Evolutionary conservation across 352 stramenopile genomes (phyloP).

Genomic region (Pythium phragmitis): DNA sequence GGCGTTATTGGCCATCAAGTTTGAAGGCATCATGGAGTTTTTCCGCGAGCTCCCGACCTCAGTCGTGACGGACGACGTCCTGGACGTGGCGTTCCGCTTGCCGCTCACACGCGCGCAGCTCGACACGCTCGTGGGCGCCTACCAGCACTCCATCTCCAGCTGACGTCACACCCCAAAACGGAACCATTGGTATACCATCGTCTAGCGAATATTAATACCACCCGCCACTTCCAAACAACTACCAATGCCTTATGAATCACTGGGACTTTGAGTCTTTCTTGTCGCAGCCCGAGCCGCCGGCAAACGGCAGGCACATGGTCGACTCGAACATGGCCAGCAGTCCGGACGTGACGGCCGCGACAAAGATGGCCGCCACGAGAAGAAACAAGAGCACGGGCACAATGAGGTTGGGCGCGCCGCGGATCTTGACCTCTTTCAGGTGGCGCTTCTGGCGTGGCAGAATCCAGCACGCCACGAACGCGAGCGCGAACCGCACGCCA

Average conservation of each 20-base stretch:
- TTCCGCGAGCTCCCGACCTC: slow-evolving; percentile 73
- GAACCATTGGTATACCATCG: too few relatives aligned
- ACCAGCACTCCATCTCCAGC: slow-evolving; percentile 43
- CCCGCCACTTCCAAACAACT: too few relatives aligned
- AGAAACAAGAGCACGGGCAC: slow-evolving; percentile 26
- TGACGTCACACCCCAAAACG: too few relatives aligned
- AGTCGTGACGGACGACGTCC: slow-evolving; percentile 58
- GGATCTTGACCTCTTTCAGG: slow-evolving; percentile 29
- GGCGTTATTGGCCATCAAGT: slow-evolving; percentile 49
- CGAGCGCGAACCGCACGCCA: slow-evolving; percentile 14
- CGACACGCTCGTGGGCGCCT: slow-evolving; percentile 41
- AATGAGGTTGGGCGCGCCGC: slow-evolving; percentile 23
- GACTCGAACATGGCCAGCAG: slow-evolving; percentile 25
- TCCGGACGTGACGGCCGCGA: slow-evolving; percentile 20
- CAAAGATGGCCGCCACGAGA: slow-evolving; percentile 11
- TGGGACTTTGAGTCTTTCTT: background rate
- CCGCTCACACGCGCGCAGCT: slow-evolving; percentile 63
- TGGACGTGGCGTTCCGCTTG: slow-evolving; percentile 52
- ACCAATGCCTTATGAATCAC: too few relatives aligned
- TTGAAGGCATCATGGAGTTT: slow-evolving; percentile 81
- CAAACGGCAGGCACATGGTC: slow-evolving; percentile 30
- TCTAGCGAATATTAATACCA: too few relatives aligned
- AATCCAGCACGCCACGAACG: slow-evolving; percentile 9
- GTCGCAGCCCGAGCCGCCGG: slow-evolving; percentile 23
- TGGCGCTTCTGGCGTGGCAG: slow-evolving; percentile 32